A percentile compares a stretch with the other conserved stretches of the same genome.
phyloP scores from a whole-genome alignment of 106 monocot genomes.

The Narthecium ossifragum region DNA sequence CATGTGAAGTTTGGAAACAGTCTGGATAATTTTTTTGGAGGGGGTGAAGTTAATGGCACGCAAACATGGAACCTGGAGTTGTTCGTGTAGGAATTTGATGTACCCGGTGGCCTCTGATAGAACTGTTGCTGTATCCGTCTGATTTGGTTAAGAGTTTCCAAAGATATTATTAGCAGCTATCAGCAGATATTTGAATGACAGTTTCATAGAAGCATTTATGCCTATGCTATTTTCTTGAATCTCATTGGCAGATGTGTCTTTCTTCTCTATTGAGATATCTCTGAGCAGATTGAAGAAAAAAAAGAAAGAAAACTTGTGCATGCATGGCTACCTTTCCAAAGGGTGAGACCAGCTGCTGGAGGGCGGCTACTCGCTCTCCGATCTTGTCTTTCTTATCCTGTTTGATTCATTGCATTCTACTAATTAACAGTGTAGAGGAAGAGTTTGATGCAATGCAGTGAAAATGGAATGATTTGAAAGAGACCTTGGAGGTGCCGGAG shows the following conservation, averaged over 20 bases:
- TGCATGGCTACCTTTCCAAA: slow-evolving; percentile 3
- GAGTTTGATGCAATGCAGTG: neutral
- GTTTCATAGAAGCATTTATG: too few relatives aligned
- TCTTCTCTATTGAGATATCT: too few relatives aligned
- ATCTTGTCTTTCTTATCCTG: slow-evolving; percentile 14
- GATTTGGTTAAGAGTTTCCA: neutral
- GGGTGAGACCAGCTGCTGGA: slow-evolving; percentile 13
- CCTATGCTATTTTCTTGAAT: too few relatives aligned
- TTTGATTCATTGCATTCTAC: neutral
- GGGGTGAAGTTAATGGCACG: too few relatives aligned
- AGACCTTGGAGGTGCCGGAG: neutral
- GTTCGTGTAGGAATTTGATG: slow-evolving; percentile 13
- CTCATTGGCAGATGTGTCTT: neutral
- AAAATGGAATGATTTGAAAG: neutral
- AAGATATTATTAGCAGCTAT: neutral
- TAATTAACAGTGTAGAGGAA: neutral
- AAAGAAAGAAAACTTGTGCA: neutral
- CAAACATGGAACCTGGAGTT: slow-evolving; percentile 7
- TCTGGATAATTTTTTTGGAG: neutral
- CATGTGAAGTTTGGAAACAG: neutral
- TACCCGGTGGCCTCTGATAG: slow-evolving; percentile 13
- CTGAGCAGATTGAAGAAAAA: neutral
- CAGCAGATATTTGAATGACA: neutral
- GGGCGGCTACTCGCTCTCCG: slow-evolving; percentile 5
- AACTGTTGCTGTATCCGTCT: slow-evolving; percentile 15